A percentile compares a stretch with the other conserved stretches of the same genome.
These are phyloP conservation scores for Podospora pseudocomata DNA, from an alignment of 495 filamentous ascomycete genomes.

Conservation along the genomic window DNA sequence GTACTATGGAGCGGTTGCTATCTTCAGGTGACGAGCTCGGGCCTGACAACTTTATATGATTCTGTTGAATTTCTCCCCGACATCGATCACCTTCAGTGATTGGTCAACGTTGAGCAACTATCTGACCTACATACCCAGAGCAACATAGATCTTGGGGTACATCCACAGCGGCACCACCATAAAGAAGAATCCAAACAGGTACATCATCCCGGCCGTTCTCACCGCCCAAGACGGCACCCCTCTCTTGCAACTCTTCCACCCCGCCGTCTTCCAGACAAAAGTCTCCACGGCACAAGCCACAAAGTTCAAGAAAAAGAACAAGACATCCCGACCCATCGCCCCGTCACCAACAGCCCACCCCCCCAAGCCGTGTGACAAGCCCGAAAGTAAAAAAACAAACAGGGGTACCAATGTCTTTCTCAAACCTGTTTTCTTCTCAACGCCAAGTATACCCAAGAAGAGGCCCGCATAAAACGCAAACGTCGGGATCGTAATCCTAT, in stretches of 20 bases:
- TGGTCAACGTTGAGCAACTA: not conserved
- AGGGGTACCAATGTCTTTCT: not conserved
- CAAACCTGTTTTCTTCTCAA: not conserved
- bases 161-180: not conserved
- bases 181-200: not conserved
- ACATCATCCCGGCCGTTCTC: not conserved
- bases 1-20: not conserved
- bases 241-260: not conserved
- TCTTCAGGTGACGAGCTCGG: not conserved
- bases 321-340: not conserved
- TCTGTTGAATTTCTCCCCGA: not conserved
- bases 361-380: not conserved
- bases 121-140: not conserved
- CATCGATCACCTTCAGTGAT: not conserved
- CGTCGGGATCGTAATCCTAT: not conserved
- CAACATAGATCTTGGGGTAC: not conserved
- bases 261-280: not conserved
- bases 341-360: not conserved
- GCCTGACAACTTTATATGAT: not conserved
- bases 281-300: not conserved
- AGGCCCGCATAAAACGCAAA: not conserved
- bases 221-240: not conserved
- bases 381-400: not conserved
- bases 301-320: not conserved
- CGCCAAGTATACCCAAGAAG: not conserved